phyloP scores from a whole-genome alignment of 371 early-diverging fungal species.

The Mycotypha africana region DNA sequence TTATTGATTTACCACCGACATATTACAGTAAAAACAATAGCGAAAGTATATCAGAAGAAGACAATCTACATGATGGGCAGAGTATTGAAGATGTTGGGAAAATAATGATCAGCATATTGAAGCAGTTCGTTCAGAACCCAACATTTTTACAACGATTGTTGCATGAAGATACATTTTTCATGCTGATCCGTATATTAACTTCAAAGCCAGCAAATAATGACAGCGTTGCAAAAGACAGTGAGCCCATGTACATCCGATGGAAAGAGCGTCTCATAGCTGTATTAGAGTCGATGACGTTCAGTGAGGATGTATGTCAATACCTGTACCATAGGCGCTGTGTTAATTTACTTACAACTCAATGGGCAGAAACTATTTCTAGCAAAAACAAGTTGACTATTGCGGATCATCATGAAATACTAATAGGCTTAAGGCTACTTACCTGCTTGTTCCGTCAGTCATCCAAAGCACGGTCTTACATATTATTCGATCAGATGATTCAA shows the following conservation, averaged over 20 bases:
- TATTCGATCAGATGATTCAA: constrained; percentile 6
- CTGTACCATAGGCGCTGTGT: constrained; percentile 23
- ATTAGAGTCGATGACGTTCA: constrained; percentile 20
- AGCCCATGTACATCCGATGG: constrained; percentile 30
- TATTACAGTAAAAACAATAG: constrained; percentile 18
- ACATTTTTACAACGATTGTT: constrained; percentile 30
- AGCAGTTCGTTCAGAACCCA: constrained; percentile 30
- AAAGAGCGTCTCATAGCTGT: constrained; percentile 26
- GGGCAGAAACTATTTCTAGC: too few species aligned
- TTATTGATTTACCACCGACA: constrained; percentile 31
- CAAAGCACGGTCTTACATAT: constrained; percentile 1
- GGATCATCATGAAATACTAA: constrained; percentile 18
- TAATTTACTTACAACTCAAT: too few species aligned
- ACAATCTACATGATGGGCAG: constrained; percentile 10
- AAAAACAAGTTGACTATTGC: constrained; percentile 9
- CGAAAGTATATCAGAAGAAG: not conserved
- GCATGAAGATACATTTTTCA: constrained; percentile 41
- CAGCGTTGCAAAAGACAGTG: not conserved
- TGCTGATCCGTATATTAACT: constrained; percentile 33
- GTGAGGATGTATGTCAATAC: constrained; percentile 31
- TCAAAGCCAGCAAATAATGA: constrained; percentile 26
- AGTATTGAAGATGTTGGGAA: constrained; percentile 22
- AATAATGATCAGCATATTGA: constrained; percentile 29
- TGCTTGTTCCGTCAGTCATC: constrained; percentile 10
- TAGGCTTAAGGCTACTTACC: constrained; percentile 18